These are phyloP conservation scores for Fusarium lateritium DNA, from an alignment of 2,329 filamentous ascomycete genomes.

Conservation along the genomic window DNA sequence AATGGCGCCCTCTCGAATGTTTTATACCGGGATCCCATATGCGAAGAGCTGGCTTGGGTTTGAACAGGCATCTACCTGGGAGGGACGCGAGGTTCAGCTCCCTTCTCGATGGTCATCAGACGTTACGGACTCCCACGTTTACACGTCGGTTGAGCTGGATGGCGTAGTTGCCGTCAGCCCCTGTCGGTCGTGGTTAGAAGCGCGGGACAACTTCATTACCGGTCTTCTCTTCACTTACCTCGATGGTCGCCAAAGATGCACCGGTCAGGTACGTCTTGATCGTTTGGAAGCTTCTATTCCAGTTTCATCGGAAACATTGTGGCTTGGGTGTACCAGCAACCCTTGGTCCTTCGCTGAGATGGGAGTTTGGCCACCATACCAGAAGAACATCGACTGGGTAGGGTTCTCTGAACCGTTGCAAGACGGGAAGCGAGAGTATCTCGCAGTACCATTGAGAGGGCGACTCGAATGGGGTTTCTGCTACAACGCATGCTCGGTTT, in stretches of 20 bases:
- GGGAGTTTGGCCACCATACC: too few relatives aligned
- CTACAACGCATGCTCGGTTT: not conserved
- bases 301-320: not conserved
- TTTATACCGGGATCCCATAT: not conserved
- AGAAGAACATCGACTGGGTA: not conserved
- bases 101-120: not conserved
- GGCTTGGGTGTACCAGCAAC: not conserved
- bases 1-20: not conserved
- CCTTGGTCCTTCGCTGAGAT: too few relatives aligned
- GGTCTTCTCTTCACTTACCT: not conserved
- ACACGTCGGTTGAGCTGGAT: not conserved
- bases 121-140: not conserved
- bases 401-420: rapidly evolving
- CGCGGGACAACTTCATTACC: rapidly evolving
- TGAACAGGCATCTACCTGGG: not conserved
- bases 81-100: not conserved
- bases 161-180: not conserved
- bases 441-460: not conserved
- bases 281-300: not conserved
- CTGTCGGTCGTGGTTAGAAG: not conserved
- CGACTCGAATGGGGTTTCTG: not conserved
- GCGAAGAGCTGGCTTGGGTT: not conserved
- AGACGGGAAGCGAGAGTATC: rapidly evolving
- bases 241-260: not conserved
- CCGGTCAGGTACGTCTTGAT: slow-evolving; percentile 1